These are phyloP conservation scores for Amphibolis antarctica DNA, from an alignment of 106 monocot genomes.

Conservation along the genomic window DNA sequence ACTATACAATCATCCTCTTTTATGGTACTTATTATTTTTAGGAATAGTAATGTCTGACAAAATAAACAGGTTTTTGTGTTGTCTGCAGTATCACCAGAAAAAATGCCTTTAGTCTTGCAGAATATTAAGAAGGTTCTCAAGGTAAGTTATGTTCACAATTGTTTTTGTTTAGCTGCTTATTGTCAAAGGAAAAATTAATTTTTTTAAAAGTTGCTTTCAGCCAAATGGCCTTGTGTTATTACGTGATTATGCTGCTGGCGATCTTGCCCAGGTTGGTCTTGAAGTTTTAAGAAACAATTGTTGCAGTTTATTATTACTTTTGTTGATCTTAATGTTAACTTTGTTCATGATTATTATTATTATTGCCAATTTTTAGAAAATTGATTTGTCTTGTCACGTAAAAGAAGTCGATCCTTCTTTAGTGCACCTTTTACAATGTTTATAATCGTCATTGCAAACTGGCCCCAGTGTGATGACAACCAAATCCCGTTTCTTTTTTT, in stretches of 20 bases:
- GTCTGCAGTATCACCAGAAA: constrained; percentile 96
- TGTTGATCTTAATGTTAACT: not conserved
- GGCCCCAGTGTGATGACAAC: too few relatives aligned
- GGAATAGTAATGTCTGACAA: constrained; percentile 33
- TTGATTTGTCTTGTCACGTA: too few relatives aligned
- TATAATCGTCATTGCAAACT: too few relatives aligned
- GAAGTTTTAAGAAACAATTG: too few relatives aligned
- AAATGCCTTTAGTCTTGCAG: constrained; percentile 71
- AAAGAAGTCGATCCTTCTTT: not conserved
- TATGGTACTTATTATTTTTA: not conserved
- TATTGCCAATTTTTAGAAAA: too few relatives aligned
- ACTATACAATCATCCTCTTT: not conserved
- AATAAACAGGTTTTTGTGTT: constrained; percentile 90
- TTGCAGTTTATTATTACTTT: not conserved
- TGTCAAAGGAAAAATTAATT: not conserved
- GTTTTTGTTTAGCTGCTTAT: not conserved
- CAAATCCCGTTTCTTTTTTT: too few relatives aligned
- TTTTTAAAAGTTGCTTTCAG: constrained; percentile 27
- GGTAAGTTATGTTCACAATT: constrained; percentile 28
- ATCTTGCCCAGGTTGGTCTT: constrained; percentile 84
- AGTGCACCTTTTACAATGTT: too few relatives aligned
- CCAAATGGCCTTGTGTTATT: constrained; percentile 74
- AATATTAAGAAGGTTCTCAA: constrained; percentile 74
- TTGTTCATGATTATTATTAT: too few relatives aligned
- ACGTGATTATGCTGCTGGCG: constrained; percentile 89